Evolutionary conservation across 2,329 filamentous ascomycete species (phyloP).

Genomic region (Colletotrichum siamense): DNA sequence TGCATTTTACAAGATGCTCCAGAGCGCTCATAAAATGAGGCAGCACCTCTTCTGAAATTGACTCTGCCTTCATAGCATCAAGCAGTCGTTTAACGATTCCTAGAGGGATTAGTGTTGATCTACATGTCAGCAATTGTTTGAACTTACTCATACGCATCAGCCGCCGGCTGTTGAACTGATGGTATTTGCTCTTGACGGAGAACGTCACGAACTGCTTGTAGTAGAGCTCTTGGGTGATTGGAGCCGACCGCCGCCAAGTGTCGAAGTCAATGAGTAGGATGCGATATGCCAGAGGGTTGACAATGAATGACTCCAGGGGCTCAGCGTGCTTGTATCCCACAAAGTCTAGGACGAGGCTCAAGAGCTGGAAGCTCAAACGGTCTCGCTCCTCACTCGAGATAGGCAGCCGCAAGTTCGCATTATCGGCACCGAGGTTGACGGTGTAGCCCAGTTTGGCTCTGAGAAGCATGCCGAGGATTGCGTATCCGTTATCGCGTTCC

Average conservation of each 20-base stretch:
- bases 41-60: constrained; percentile 74
- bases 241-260: constrained; percentile 83
- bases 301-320: constrained; percentile 88
- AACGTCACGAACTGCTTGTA: constrained; percentile 93
- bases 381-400: constrained; percentile 61
- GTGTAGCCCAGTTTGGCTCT: constrained; percentile 78
- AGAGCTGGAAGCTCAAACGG: constrained; percentile 64
- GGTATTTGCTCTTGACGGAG: constrained; percentile 87
- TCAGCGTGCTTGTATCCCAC: constrained; percentile 85
- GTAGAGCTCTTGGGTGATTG: constrained; percentile 83
- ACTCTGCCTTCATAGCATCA: constrained; percentile 88
- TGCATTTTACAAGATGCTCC: constrained; percentile 78
- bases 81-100: constrained; percentile 89
- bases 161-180: constrained; percentile 88
- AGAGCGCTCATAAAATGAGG: constrained; percentile 81
- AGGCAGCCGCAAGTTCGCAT: constrained; percentile 38
- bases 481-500: constrained; percentile 94
- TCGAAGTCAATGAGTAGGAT: constrained; percentile 92
- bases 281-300: constrained; percentile 93
- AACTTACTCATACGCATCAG: constrained; percentile 86
- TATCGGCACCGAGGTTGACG: constrained; percentile 33
- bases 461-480: constrained; percentile 82
- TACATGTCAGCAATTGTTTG: neutral
- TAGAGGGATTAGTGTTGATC: constrained; percentile 37
- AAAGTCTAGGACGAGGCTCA: constrained; percentile 82